These are phyloP conservation scores for Sphenostylis stenocarpa DNA, from an alignment of 306 rosid species.

Conservation along the genomic window DNA sequence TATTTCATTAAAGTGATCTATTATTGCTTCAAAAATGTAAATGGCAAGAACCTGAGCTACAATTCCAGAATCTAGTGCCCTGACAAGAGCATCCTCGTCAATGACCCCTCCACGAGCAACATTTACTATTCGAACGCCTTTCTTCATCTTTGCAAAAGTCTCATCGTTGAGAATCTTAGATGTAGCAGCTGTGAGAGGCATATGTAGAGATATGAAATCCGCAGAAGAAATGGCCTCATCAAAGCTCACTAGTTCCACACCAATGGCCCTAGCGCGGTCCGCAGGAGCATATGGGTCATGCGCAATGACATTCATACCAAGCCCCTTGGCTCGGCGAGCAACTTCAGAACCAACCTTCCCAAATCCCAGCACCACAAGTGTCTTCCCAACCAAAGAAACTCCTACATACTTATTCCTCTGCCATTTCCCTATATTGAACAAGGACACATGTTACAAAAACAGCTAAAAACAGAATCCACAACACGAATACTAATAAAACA, in stretches of 20 bases:
- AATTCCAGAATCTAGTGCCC: constrained; percentile 85
- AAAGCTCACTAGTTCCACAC: constrained; percentile 94
- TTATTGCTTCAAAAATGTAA: constrained; percentile 1
- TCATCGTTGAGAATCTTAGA: constrained; percentile 83
- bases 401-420: constrained; percentile 90
- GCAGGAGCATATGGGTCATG: constrained; percentile 97
- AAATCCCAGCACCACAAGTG: constrained; percentile 94
- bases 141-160: constrained; percentile 94
- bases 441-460: background rate
- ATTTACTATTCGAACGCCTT: constrained; percentile 86
- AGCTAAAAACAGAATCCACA: background rate
- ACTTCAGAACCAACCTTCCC: constrained; percentile 99
- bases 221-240: constrained; percentile 86
- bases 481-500: background rate
- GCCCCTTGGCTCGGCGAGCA: constrained; percentile 97
- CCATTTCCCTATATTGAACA: constrained; percentile 75
- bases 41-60: constrained; percentile 79
- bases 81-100: constrained; percentile 92
- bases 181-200: constrained; percentile 96
- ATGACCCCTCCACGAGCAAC: constrained; percentile 99
- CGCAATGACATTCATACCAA: constrained; percentile 94
- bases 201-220: constrained; percentile 93
- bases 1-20: background rate
- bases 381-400: constrained; percentile 94
- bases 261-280: constrained; percentile 95